Evolutionary conservation across 495 filamentous ascomycete genomes (phyloP).

Genomic region (Hypoxylon subgilvum): DNA sequence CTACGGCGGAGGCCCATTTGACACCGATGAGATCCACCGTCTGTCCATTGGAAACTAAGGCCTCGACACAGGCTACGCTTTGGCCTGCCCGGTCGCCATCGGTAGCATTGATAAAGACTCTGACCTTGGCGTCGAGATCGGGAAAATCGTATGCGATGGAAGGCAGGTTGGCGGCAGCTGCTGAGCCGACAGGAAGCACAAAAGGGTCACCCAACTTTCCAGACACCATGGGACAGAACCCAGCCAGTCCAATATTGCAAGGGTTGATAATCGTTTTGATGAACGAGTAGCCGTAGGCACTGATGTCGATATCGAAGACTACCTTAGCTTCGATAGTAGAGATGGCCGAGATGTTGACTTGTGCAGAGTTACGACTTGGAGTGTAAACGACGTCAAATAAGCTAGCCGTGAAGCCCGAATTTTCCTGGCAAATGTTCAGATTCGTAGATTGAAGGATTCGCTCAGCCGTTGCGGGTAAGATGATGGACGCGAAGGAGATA

Average conservation of each 20-base stretch:
- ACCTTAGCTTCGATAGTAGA: conserved; percentile 87
- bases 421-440: conserved; percentile 76
- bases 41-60: conserved; percentile 85
- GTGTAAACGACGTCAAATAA: conserved; percentile 83
- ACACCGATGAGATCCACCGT: conserved; percentile 90
- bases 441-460: conserved; percentile 71
- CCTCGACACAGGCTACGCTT: conserved; percentile 86
- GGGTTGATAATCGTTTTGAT: conserved; percentile 71
- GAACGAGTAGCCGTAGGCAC: conserved; percentile 80
- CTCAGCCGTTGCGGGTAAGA: conserved; percentile 42
- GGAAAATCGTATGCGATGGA: conserved; percentile 88
- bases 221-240: conserved; percentile 91
- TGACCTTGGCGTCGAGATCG: conserved; percentile 88
- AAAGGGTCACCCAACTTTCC: conserved; percentile 77
- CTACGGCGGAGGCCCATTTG: conserved; percentile 87
- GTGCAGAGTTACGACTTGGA: conserved; percentile 69
- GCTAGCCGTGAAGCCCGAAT: conserved; percentile 80
- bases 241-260: conserved; percentile 70
- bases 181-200: conserved; percentile 62
- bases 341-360: conserved; percentile 78
- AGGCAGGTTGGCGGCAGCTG: conserved; percentile 69
- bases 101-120: conserved; percentile 78
- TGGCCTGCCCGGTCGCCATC: conserved; percentile 55
- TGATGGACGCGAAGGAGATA: conserved; percentile 39
- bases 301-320: conserved; percentile 75